Conservation (phyloP, 2,329 filamentous ascomycete genomes). For the Cytospora piceicola region DNA sequence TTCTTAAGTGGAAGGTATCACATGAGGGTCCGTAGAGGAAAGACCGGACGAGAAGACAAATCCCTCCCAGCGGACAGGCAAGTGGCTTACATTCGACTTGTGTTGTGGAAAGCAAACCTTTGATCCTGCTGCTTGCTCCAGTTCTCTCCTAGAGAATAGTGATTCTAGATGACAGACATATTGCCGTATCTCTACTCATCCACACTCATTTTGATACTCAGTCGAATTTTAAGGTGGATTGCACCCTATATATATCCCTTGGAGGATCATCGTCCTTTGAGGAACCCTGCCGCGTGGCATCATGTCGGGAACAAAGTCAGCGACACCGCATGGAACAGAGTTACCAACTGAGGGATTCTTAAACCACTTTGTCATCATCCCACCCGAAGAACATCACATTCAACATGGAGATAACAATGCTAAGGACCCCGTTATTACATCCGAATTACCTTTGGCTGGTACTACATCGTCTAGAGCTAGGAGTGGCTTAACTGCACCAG, state of each 20-base stretch:
- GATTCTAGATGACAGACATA: background rate
- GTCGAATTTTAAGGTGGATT: background rate
- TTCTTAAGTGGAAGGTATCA: too few relatives aligned
- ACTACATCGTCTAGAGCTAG: background rate
- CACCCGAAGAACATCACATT: background rate
- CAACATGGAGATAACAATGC: background rate
- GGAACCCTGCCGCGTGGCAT: background rate
- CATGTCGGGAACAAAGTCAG: background rate
- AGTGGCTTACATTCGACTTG: too few relatives aligned
- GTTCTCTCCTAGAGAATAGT: background rate
- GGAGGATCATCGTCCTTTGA: background rate
- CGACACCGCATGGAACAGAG: background rate
- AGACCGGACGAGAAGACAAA: too few relatives aligned
- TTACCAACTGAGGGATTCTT: background rate
- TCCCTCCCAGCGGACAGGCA: too few relatives aligned
- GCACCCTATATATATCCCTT: background rate
- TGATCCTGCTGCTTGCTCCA: too few relatives aligned
- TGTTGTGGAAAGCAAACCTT: background rate
- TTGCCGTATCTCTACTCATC: background rate
- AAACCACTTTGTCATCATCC: background rate
- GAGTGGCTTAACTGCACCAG: background rate
- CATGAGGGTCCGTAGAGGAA: too few relatives aligned
- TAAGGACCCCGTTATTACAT: background rate
- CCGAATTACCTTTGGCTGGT: background rate
- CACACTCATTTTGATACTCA: background rate